Evolutionary conservation across 1,284 basidiomycete genomes (phyloP).

Genomic region (Pholiota adiposa): DNA sequence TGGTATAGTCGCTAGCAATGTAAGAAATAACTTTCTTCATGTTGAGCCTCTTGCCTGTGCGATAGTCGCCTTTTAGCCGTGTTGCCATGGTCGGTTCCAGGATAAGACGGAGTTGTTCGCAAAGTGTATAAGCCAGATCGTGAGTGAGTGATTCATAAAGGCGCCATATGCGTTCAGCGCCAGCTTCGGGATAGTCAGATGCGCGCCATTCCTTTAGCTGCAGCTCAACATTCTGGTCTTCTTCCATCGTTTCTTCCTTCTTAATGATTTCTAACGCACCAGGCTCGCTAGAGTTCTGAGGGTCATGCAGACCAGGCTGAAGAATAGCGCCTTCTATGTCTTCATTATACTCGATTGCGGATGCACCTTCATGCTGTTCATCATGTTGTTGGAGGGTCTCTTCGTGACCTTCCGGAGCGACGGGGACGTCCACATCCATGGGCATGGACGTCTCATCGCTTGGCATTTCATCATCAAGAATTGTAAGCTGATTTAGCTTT

Average conservation of each 20-base stretch:
- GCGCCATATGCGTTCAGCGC: slow-evolving; percentile 85
- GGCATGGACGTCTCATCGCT: slow-evolving; percentile 33
- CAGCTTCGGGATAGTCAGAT: slow-evolving; percentile 56
- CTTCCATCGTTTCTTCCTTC: slow-evolving; percentile 43
- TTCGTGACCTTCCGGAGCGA: slow-evolving; percentile 28
- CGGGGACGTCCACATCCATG: slow-evolving; percentile 53
- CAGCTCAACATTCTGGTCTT: slow-evolving; percentile 56
- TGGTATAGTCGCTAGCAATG: slow-evolving; percentile 98
- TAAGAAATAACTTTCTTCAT: slow-evolving; percentile 99
- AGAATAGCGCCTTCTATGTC: slow-evolving; percentile 54
- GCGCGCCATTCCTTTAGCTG: slow-evolving; percentile 69
- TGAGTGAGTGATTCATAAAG: slow-evolving; percentile 90
- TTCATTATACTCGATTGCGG: slow-evolving; percentile 34
- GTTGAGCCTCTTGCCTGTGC: slow-evolving; percentile 97
- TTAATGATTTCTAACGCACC: slow-evolving; percentile 31
- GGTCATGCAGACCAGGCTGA: slow-evolving; percentile 29
- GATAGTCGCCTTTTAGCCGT: slow-evolving; percentile 95
- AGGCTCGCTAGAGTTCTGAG: slow-evolving; percentile 28
- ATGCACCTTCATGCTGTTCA: slow-evolving; percentile 31
- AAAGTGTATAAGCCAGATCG: slow-evolving; percentile 89
- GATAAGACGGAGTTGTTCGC: slow-evolving; percentile 96
- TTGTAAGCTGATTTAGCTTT: slow-evolving; percentile 80
- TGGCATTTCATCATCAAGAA: slow-evolving; percentile 65
- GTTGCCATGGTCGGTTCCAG: slow-evolving; percentile 95
- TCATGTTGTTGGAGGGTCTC: slow-evolving; percentile 23